Percentiles rank a stretch among this genome's conserved stretches.
phyloP scores from a whole-genome alignment of 768 basidiomycete genomes.

The Hygrocybe coccinea region DNA sequence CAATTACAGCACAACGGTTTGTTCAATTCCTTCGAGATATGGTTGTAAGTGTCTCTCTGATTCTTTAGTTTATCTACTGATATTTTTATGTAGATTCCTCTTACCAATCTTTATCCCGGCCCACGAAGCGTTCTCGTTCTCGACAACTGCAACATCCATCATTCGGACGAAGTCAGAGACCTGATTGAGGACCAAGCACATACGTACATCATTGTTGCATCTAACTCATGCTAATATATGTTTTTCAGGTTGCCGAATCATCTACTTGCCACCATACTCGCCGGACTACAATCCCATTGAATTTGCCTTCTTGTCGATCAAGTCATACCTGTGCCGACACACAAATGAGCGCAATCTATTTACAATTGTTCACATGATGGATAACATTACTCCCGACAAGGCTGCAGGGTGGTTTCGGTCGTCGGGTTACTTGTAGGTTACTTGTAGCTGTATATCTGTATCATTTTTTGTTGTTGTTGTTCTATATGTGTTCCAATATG shows the following conservation, averaged over 20 bases:
- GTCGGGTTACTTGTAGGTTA: no score
- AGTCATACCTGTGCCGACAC: constrained; percentile 21
- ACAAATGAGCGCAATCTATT: background rate
- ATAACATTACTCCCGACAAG: no score
- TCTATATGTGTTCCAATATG: no score
- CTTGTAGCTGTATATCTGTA: no score
- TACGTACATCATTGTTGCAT: constrained; percentile 1
- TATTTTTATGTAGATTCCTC: constrained; percentile 1
- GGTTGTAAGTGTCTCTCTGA: constrained; percentile 16
- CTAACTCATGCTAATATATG: background rate
- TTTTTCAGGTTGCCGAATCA: constrained; percentile 2
- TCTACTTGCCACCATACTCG: constrained; percentile 30
- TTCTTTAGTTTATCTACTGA: constrained; percentile 20
- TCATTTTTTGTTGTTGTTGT: no score
- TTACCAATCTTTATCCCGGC: constrained; percentile 28
- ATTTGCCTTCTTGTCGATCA: constrained; percentile 27
- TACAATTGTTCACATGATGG: no score
- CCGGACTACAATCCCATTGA: constrained; percentile 35
- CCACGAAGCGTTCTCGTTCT: constrained; percentile 33
- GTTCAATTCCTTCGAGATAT: constrained; percentile 28
- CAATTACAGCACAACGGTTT: constrained; percentile 30
- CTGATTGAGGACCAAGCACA: constrained; percentile 26
- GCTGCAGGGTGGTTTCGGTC: no score
- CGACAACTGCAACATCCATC: constrained; percentile 39
- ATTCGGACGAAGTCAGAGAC: constrained; percentile 28